Evolutionary conservation across 1,139 yeast genomes (phyloP), one percentile per base, ranked within the genome.

Genomic region (Taiozyma sp.): DNA sequence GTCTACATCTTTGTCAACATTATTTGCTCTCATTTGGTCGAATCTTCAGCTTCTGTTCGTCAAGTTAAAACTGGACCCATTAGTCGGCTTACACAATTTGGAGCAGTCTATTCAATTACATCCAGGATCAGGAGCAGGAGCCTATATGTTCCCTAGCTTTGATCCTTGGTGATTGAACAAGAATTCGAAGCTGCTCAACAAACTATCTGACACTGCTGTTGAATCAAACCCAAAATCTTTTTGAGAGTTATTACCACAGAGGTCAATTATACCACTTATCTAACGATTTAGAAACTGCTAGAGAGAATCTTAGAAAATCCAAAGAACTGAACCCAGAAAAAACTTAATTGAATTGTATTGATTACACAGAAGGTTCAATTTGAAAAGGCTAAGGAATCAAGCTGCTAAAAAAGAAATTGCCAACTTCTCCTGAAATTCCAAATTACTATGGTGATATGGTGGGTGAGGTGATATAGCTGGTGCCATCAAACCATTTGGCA

Each of bases 401-500:
- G 83, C 80, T 60, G 90, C 96, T 45, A 82, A 83, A 65, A 76
- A 79, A 19, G 69, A 79, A 78, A 67, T 90, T 89, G 81, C 95
- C 97, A 61, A 81, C 93, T 38, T 79, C 87, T 49, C 90, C 97
- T 51, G 97, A 90, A 70, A 88, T 91, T 62, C 96, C 95, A 72
- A 92, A 91, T 75, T 95, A 92, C 71, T 90, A 84, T 66, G 99
- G 98, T 66, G 99, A 93, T 74, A 86, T 93, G 50, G 78, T 92
- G 65, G 84, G 91, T 57, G 98, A 63, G 87, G 87, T 63, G 88
- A 87, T 60, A 74, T 80, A 54, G 79, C 72, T 44, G 85, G 79
- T 57, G 97, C 99, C 54, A 72, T 82, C 54, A 82, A 83, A 68
- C 93, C 90, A 74, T 93, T 91, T 68, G 97, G 92, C 60, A 80